These are phyloP conservation scores for Aspergillus sergii DNA, from an alignment of 2,329 filamentous ascomycete species.

Conservation along the genomic window DNA sequence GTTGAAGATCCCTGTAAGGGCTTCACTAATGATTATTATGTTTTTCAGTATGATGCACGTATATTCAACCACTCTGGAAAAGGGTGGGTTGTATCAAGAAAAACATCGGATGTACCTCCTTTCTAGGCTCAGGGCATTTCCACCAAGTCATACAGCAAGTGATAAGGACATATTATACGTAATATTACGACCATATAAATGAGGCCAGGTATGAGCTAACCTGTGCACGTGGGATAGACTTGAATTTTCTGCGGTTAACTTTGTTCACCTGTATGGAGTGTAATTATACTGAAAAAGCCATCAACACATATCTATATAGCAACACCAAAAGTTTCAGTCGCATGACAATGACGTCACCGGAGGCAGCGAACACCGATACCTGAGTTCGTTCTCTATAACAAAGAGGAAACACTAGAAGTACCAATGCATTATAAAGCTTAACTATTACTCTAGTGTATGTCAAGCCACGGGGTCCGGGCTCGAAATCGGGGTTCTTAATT, in stretches of 20 bases:
- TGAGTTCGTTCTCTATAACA: not conserved
- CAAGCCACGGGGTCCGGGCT: too few species aligned
- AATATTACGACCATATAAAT: too few species aligned
- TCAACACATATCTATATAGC: not conserved
- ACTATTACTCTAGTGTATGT: too few species aligned
- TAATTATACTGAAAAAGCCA: too few species aligned
- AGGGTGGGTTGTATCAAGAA: not conserved
- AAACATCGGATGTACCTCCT: too few species aligned
- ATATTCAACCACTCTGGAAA: not conserved
- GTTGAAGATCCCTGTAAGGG: not conserved
- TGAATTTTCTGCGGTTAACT: too few species aligned
- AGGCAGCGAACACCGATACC: not conserved
- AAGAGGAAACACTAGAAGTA: not conserved
- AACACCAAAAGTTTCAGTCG: not conserved
- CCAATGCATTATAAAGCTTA: not conserved
- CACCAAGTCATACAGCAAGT: too few species aligned
- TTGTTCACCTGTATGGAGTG: too few species aligned
- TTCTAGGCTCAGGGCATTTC: too few species aligned
- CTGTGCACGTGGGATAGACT: too few species aligned
- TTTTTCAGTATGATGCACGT: not conserved
- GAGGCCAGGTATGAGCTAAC: too few species aligned
- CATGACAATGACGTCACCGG: not conserved
- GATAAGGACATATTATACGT: too few species aligned
- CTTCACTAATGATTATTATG: not conserved
- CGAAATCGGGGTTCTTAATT: not conserved